A percentile compares a stretch with the other conserved stretches of the same genome.
Conservation (phyloP, 345 rosid species). For the Viola odorata region DNA sequence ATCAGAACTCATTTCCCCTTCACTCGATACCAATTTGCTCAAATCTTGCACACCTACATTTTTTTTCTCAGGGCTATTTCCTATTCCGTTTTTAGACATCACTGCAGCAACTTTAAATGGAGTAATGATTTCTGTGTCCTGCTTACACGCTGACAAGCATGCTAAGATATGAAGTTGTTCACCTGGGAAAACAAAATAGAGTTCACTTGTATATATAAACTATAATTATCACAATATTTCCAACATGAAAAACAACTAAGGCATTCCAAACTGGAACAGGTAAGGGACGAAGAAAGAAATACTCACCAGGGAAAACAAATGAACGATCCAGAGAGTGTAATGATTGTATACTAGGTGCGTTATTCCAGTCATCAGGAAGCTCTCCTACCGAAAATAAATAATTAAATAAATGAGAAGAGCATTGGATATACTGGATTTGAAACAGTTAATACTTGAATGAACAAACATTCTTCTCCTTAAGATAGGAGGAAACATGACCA, state of each 20-base stretch:
- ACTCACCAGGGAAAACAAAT: slow-evolving; percentile 83
- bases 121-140: slow-evolving; percentile 76
- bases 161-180: slow-evolving; percentile 88
- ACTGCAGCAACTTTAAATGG: slow-evolving; percentile 93
- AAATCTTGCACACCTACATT: slow-evolving; percentile 44
- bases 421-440: too few relatives aligned
- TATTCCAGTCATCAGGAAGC: slow-evolving; percentile 66
- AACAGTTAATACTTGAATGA: too few relatives aligned
- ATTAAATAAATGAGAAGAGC: too few relatives aligned
- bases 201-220: slow-evolving; percentile 11
- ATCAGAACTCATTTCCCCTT: slow-evolving; percentile 40
- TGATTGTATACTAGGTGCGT: slow-evolving; percentile 52
- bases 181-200: slow-evolving; percentile 44
- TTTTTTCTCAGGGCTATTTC: slow-evolving; percentile 41
- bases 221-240: neutral
- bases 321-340: slow-evolving; percentile 66
- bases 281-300: slow-evolving; percentile 5
- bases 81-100: slow-evolving; percentile 67
- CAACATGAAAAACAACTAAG: neutral
- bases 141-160: slow-evolving; percentile 74
- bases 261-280: slow-evolving; percentile 15
- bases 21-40: slow-evolving; percentile 27
- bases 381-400: slow-evolving; percentile 40
- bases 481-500: too few relatives aligned
- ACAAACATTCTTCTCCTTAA: too few relatives aligned